phyloP scores from a whole-genome alignment of 139 green algal species.

The Dunaliella sp. region DNA sequence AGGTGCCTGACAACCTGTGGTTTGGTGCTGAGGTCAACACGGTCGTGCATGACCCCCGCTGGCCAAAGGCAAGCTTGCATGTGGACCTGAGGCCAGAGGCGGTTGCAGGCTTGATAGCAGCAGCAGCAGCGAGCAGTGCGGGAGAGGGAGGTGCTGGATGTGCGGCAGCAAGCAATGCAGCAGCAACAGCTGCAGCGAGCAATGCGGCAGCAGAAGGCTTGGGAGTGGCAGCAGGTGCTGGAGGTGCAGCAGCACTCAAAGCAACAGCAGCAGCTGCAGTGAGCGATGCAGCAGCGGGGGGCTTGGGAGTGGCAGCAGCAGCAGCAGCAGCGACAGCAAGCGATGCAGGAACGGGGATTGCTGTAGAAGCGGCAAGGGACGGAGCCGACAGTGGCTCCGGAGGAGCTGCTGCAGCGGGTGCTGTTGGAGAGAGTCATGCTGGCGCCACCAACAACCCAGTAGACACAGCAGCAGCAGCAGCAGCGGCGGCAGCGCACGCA shows the following conservation, averaged over 20 bases:
- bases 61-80: not conserved
- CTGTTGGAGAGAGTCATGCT: no score
- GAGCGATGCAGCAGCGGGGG: not conserved
- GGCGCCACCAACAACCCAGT: no score
- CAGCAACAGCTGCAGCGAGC: no score
- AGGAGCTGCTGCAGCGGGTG: not conserved
- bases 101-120: no score
- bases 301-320: not conserved
- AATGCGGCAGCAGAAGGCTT: not conserved
- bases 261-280: no score
- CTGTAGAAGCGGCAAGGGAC: not conserved
- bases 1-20: not conserved
- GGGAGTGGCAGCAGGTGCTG: not conserved
- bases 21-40: not conserved
- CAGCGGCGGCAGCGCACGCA: not conserved
- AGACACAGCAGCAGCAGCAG: not conserved
- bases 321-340: no score
- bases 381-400: no score
- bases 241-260: no score
- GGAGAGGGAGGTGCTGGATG: no score
- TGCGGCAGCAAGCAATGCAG: no score
- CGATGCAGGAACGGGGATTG: not conserved
- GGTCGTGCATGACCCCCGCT: not conserved
- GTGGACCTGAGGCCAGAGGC: not conserved
- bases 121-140: not conserved